These are phyloP conservation scores for Tetracladium maxilliforme DNA, from an alignment of 2,329 filamentous ascomycete species.

Conservation along the genomic window DNA sequence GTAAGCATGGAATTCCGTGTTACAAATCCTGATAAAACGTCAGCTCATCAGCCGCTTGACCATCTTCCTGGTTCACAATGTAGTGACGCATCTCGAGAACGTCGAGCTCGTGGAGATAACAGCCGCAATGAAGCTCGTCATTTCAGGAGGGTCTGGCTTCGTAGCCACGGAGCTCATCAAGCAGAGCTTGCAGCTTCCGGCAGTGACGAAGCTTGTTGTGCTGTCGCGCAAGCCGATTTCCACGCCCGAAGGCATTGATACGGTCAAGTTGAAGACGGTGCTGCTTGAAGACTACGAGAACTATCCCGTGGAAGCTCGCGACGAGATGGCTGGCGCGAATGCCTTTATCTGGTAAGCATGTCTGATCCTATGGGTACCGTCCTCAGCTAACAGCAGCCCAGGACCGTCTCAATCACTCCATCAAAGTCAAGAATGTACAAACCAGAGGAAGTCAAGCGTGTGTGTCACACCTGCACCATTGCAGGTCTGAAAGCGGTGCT, in stretches of 20 bases:
- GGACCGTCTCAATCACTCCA: conserved; percentile 27
- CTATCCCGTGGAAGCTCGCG: conserved; percentile 15
- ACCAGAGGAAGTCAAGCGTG: conserved; percentile 19
- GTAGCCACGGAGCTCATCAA: conserved; percentile 18
- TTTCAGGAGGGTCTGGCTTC: conserved; percentile 18
- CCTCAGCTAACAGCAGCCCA: conserved; percentile 7
- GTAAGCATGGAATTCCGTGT: no score
- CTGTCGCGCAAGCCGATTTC: conserved; percentile 10
- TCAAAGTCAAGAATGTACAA: conserved; percentile 13
- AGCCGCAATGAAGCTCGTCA: conserved; percentile 19
- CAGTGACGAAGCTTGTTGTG: conserved; percentile 14
- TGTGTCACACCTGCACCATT: conserved; percentile 24
- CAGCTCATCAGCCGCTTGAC: no score
- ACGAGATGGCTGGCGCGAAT: conserved; percentile 14
- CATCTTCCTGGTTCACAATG: no score
- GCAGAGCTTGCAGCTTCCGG: conserved; percentile 14
- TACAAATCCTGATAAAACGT: no score
- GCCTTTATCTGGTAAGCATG: conserved; percentile 20
- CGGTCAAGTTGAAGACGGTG: conserved; percentile 15
- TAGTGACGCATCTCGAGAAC: no score
- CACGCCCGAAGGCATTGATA: conserved; percentile 3
- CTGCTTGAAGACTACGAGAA: conserved; percentile 15
- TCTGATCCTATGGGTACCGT: no score
- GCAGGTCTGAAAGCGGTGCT: conserved; percentile 18
- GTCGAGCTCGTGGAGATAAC: no score